These are phyloP conservation scores for Penicillium sp. DNA, from an alignment of 2,329 filamentous ascomycete species.

Conservation along the genomic window DNA sequence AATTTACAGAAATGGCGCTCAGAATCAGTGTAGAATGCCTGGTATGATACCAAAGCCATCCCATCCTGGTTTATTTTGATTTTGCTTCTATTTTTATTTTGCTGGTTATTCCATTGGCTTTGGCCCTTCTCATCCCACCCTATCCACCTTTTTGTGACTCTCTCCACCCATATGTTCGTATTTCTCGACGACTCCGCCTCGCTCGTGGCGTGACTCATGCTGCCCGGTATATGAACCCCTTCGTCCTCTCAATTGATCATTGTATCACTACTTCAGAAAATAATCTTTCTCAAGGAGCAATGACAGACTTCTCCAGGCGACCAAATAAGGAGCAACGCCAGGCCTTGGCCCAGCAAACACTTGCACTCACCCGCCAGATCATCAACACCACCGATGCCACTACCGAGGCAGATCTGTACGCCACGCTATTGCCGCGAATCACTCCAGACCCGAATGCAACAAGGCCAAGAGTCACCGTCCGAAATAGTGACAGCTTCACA, in stretches of 20 bases:
- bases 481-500: constrained; percentile 17
- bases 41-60: too few species aligned
- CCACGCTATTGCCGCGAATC: constrained; percentile 2
- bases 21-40: too few species aligned
- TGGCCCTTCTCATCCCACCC: too few species aligned
- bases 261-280: neutral
- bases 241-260: neutral
- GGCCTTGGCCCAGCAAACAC: constrained; percentile 12
- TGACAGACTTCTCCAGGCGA: neutral
- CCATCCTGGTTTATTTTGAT: too few species aligned
- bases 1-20: too few species aligned
- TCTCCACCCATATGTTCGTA: neutral
- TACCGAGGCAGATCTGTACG: constrained; percentile 1
- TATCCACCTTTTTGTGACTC: too few species aligned
- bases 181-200: neutral
- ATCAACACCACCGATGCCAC: constrained; percentile 5
- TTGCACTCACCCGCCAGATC: constrained; percentile 1
- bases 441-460: neutral
- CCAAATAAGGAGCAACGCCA: constrained; percentile 16
- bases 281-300: neutral
- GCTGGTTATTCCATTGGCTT: too few species aligned
- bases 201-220: neutral
- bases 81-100: neutral
- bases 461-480: constrained; percentile 9
- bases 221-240: neutral